phyloP scores from a whole-genome alignment of 2,329 filamentous ascomycete genomes.

The Colletotrichum theobromicola region DNA sequence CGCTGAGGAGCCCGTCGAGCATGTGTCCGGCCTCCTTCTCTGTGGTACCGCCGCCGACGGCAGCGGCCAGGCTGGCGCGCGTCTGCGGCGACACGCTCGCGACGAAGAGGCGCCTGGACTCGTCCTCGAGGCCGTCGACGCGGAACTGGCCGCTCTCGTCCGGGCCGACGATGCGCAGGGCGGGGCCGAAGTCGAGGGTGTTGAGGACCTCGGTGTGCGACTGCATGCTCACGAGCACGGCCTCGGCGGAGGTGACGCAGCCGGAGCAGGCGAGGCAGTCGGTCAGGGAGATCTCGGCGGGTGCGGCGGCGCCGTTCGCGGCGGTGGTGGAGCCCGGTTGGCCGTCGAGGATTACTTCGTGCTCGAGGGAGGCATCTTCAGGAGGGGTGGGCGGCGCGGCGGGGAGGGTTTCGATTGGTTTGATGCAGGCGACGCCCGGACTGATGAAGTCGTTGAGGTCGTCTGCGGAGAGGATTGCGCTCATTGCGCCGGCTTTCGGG shows the following conservation, averaged over 20 bases:
- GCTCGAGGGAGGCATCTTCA: constrained; percentile 47
- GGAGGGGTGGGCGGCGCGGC: constrained; percentile 52
- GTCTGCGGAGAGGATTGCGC: constrained; percentile 94
- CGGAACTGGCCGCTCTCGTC: constrained; percentile 36
- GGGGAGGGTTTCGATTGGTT: constrained; percentile 92
- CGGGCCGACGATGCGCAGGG: constrained; percentile 43
- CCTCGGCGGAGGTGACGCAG: constrained; percentile 96
- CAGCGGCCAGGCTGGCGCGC: constrained; percentile 86
- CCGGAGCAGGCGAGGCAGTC: constrained; percentile 98
- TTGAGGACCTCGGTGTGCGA: constrained; percentile 90
- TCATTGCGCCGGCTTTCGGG: constrained; percentile 71
- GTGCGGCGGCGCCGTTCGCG: constrained; percentile 61
- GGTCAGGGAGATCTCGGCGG: constrained; percentile 92
- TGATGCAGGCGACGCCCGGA: constrained; percentile 96
- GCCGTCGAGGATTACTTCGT: constrained; percentile 95
- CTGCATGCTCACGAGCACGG: constrained; percentile 93
- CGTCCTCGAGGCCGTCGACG: constrained; percentile 59
- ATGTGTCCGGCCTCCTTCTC: constrained; percentile 79
- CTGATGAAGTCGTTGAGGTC: constrained; percentile 99
- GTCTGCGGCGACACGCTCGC: constrained; percentile 93
- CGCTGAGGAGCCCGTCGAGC: constrained; percentile 80
- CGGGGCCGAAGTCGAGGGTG: constrained; percentile 73
- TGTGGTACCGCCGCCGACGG: constrained; percentile 73
- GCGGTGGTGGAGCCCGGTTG: constrained; percentile 60
- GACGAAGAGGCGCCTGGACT: constrained; percentile 79